These are phyloP conservation scores for Zhuliangozyma parablackwelliae DNA, from an alignment of 1,139 yeast genomes.

Conservation along the genomic window DNA sequence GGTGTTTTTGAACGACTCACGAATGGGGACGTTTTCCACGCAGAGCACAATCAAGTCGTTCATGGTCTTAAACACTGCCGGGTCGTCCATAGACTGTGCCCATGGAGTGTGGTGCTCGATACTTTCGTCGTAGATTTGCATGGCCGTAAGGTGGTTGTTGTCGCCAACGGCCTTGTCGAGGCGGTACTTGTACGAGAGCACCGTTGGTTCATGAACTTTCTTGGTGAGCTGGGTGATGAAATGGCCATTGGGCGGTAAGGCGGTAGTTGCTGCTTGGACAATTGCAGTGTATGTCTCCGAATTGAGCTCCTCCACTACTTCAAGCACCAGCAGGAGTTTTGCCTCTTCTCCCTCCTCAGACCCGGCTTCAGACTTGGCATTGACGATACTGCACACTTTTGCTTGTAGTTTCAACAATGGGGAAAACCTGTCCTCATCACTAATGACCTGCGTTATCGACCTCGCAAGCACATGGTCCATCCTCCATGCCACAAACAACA, in stretches of 20 bases:
- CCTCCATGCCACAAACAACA: slow-evolving; percentile 16
- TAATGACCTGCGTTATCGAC: slow-evolving; percentile 15
- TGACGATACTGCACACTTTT: slow-evolving; percentile 7
- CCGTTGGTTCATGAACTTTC: slow-evolving; percentile 9
- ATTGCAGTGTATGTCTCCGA: slow-evolving; percentile 14
- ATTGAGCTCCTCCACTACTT: not conserved
- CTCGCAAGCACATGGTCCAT: slow-evolving; percentile 7
- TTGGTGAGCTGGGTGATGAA: slow-evolving; percentile 13
- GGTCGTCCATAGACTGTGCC: slow-evolving; percentile 25
- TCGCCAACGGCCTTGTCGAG: slow-evolving; percentile 26
- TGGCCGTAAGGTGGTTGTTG: slow-evolving; percentile 20
- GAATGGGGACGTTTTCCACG: slow-evolving; percentile 17
- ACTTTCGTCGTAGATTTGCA: slow-evolving; percentile 31
- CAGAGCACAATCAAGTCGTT: slow-evolving; percentile 27
- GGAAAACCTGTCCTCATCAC: slow-evolving; percentile 20
- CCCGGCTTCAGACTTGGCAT: not conserved
- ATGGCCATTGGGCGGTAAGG: slow-evolving; percentile 18
- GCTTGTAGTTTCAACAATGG: slow-evolving; percentile 19
- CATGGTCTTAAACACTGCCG: slow-evolving; percentile 25
- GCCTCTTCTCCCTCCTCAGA: not conserved
- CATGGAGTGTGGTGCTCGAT: slow-evolving; percentile 22
- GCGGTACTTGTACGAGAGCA: slow-evolving; percentile 19
- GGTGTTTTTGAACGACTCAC: slow-evolving; percentile 29
- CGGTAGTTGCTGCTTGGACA: slow-evolving; percentile 17
- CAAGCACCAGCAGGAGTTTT: slow-evolving; percentile 1